phyloP scores from a whole-genome alignment of 1,139 yeast genomes.

The Nadsonia starkeyi-henricii region DNA sequence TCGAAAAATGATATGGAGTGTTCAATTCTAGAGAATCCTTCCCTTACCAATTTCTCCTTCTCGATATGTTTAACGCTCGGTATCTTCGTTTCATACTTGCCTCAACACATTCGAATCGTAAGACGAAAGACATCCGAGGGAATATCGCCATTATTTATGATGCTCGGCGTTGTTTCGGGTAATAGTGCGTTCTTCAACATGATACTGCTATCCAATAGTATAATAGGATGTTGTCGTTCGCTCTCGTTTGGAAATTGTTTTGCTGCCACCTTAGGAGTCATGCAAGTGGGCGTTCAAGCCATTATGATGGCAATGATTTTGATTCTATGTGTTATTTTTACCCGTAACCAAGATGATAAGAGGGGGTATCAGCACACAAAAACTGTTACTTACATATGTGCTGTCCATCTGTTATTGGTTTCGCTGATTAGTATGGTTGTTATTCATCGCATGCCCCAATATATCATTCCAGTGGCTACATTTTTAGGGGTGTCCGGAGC shows the following conservation, averaged over 20 bases:
- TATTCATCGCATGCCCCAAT: conserved; percentile 8
- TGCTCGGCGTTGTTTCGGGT: conserved; percentile 64
- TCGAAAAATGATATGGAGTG: neutral
- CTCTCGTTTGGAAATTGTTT: conserved; percentile 41
- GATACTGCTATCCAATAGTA: conserved; percentile 36
- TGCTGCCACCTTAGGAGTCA: conserved; percentile 52
- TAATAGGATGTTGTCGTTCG: conserved; percentile 25
- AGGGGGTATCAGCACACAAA: conserved; percentile 13
- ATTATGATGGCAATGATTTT: conserved; percentile 49
- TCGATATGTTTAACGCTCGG: conserved; percentile 48
- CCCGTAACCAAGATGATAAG: conserved; percentile 8
- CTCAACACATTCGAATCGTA: conserved; percentile 57
- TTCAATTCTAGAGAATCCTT: conserved; percentile 8
- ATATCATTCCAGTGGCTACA: conserved; percentile 33
- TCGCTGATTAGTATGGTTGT: conserved; percentile 15
- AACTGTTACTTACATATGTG: conserved; percentile 13
- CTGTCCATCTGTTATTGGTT: conserved; percentile 15
- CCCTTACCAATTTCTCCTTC: conserved; percentile 30
- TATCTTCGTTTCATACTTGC: conserved; percentile 59
- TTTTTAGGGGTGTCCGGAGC: conserved; percentile 46
- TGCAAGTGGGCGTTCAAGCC: conserved; percentile 60
- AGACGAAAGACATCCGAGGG: conserved; percentile 61
- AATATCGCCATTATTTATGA: conserved; percentile 55
- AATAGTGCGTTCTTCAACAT: conserved; percentile 58
- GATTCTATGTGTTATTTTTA: conserved; percentile 23